Evolutionary conservation across 345 rosid genomes (phyloP), one percentile per base, ranked within the genome.

Genomic region (Camelina sativa): DNA sequence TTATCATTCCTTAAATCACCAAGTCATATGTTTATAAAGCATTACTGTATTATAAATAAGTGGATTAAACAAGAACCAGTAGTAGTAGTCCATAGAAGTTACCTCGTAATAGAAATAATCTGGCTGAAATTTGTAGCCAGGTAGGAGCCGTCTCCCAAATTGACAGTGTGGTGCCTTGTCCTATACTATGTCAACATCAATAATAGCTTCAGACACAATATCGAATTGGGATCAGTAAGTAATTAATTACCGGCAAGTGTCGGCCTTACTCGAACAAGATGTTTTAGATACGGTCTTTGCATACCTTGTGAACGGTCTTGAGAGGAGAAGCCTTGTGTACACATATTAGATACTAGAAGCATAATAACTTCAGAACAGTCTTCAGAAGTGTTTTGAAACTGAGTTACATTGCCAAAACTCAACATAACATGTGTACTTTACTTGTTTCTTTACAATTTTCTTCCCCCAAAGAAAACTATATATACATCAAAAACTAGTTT

Each of bases 41-140:
- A 11, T 11, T 41, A 12, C 46, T 41, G n/a, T 41, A 41, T 1
- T 4, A 41, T 41, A 41, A 41, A 4, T n/a, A 35, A 7, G 38
- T 35, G 9, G 38, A 0, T 35, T 35, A 35, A 37, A 8, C 40
- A 43, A 43, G 16, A 43, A 15, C 48, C 48, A 44, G 16, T 44
- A 44, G 8, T 44, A 44, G 17, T 15, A 13, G 3, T 5, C 17
- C 17, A 44, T 13, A 44, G 48, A 44, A 44, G 17, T 13, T 72
- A 91, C 96, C 96, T 92, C 97, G 48, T 86, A 84, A 43, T 94
- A 92, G 15, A 58, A 56, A 79, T 94, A 94, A 70, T 88, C 98
- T 12, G 92, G 91, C 58, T 89, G 90, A 79, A 66, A 84, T 53
- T 87, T 90, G 50, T 85, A 90, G 88, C 91, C 88, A 74, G 64